Conservation (phyloP, 352 stramenopile species). For the Pythium aquatile region DNA sequence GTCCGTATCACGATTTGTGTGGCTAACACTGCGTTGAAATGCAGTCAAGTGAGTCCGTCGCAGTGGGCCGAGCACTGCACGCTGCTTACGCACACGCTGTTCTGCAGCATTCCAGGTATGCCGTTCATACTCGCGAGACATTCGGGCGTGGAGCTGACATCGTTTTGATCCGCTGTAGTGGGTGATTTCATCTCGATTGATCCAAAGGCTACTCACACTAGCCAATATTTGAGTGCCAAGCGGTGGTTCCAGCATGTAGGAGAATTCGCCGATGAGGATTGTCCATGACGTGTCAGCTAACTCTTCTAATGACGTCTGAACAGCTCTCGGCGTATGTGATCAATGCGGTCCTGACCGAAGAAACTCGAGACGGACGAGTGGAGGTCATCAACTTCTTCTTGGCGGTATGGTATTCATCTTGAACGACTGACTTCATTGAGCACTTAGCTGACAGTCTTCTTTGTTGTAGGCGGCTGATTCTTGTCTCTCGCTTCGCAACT, state of each 20-base stretch:
- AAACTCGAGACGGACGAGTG: slow-evolving; percentile 56
- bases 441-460: background rate
- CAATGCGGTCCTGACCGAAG: slow-evolving; percentile 75
- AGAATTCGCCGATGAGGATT: slow-evolving; percentile 1
- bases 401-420: slow-evolving; percentile 32
- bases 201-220: slow-evolving; percentile 52
- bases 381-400: slow-evolving; percentile 82
- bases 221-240: slow-evolving; percentile 62
- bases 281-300: background rate
- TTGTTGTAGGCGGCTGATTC: slow-evolving; percentile 56
- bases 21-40: background rate
- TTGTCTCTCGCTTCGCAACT: slow-evolving; percentile 74
- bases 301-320: background rate
- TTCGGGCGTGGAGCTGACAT: background rate
- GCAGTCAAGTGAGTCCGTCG: slow-evolving; percentile 53
- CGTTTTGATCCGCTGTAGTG: slow-evolving; percentile 34
- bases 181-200: slow-evolving; percentile 63
- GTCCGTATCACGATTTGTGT: background rate
- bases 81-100: slow-evolving; percentile 74
- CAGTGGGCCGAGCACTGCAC: slow-evolving; percentile 78
- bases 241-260: slow-evolving; percentile 86
- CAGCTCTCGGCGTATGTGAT: slow-evolving; percentile 83
- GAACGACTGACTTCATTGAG: background rate
- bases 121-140: background rate
- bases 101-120: slow-evolving; percentile 74